Evolutionary conservation across 257 asterid species (phyloP).

Genomic region (Plantago major): DNA sequence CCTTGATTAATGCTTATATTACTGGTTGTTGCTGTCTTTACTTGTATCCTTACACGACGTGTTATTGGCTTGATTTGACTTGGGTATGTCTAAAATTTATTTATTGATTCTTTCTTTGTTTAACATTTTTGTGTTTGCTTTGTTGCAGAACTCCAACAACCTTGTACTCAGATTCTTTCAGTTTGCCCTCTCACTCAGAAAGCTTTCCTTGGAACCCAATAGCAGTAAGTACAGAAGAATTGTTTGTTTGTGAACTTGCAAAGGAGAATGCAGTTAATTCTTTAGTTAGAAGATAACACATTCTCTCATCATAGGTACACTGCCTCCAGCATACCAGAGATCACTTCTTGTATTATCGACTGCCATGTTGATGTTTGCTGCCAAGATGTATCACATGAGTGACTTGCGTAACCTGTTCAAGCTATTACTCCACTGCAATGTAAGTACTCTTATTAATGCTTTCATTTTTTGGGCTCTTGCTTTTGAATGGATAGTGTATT

Average conservation of each 20-base stretch:
- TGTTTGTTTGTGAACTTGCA: slow-evolving; percentile 1
- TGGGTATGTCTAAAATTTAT: too few species aligned
- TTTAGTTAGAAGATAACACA: slow-evolving; percentile 10
- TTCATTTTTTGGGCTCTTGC: slow-evolving; percentile 11
- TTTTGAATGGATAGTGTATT: not conserved
- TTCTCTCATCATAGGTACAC: slow-evolving; percentile 44
- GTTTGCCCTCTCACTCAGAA: slow-evolving; percentile 71
- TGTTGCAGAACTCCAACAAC: slow-evolving; percentile 55
- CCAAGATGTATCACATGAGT: slow-evolving; percentile 59
- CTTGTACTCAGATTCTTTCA: slow-evolving; percentile 69
- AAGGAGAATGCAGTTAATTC: not conserved
- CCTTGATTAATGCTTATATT: too few species aligned
- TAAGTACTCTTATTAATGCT: slow-evolving; percentile 36
- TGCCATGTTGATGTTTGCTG: slow-evolving; percentile 71
- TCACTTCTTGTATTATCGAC: slow-evolving; percentile 71
- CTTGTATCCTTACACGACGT: too few species aligned
- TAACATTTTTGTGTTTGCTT: slow-evolving; percentile 9
- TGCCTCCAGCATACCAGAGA: slow-evolving; percentile 67
- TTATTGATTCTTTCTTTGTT: too few species aligned
- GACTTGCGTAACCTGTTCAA: slow-evolving; percentile 50
- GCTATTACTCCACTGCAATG: slow-evolving; percentile 51
- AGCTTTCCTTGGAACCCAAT: slow-evolving; percentile 57
- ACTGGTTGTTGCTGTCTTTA: too few species aligned
- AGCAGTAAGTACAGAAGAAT: slow-evolving; percentile 56
- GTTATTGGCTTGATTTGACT: too few species aligned